These are phyloP conservation scores for Teunomyces aglyptinius DNA, from an alignment of 805 yeast species.

Conservation along the genomic window DNA sequence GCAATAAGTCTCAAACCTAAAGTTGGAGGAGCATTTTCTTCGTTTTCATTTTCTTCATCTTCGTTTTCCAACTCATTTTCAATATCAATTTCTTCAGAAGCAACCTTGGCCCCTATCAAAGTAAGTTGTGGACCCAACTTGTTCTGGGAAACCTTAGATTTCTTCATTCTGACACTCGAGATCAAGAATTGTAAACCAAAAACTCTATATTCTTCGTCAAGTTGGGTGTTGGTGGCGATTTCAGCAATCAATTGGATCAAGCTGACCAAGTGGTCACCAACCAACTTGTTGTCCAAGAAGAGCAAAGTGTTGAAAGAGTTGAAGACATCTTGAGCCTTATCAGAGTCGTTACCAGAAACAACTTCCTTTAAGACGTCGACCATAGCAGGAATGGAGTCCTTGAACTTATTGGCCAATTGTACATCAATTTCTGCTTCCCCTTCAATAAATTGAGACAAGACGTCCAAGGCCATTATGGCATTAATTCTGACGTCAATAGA, in stretches of 20 bases:
- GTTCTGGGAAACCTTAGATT: conserved; percentile 72
- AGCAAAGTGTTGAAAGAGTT: conserved; percentile 81
- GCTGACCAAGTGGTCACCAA: conserved; percentile 70
- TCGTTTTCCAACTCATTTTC: conserved; percentile 76
- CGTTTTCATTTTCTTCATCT: conserved; percentile 90
- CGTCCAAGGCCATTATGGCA: conserved; percentile 76
- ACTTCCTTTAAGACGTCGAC: conserved; percentile 77
- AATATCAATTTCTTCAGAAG: conserved; percentile 72
- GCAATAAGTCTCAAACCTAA: conserved; percentile 80
- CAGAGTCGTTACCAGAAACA: conserved; percentile 67
- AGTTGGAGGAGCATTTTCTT: conserved; percentile 76
- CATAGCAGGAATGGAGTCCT: conserved; percentile 71
- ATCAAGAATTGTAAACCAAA: conserved; percentile 83
- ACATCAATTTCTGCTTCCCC: conserved; percentile 49
- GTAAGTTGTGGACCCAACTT: conserved; percentile 84
- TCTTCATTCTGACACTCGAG: conserved; percentile 75
- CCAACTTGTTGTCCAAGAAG: conserved; percentile 69
- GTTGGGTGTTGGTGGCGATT: conserved; percentile 59
- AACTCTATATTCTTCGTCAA: conserved; percentile 80
- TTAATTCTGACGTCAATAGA: conserved; percentile 77
- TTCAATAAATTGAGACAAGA: conserved; percentile 65
- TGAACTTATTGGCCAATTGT: conserved; percentile 52
- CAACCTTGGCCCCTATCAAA: conserved; percentile 67
- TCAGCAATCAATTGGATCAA: conserved; percentile 74
- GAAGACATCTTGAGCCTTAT: conserved; percentile 70